These are phyloP conservation scores for Kuraishia borneana DNA, from an alignment of 805 yeast species.

Conservation along the genomic window DNA sequence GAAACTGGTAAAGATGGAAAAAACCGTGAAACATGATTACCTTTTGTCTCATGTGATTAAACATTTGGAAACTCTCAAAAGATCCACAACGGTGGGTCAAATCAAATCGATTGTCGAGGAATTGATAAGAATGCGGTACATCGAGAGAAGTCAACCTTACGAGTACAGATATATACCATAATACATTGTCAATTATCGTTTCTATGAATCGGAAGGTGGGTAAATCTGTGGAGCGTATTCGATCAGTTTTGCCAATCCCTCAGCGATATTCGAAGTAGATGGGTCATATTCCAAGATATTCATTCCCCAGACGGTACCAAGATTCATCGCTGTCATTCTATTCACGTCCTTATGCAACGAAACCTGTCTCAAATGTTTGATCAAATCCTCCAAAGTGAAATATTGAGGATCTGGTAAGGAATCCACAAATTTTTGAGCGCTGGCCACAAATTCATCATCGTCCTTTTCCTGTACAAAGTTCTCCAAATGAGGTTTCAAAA, in stretches of 20 bases:
- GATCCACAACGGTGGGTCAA: no score
- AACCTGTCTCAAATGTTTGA: slow-evolving; percentile 71
- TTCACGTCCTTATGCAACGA: slow-evolving; percentile 50
- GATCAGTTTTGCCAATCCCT: background rate
- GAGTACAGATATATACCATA: background rate
- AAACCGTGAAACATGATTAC: background rate
- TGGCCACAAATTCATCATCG: background rate
- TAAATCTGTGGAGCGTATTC: background rate
- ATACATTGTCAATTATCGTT: no score
- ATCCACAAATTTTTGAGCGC: background rate
- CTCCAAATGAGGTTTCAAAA: slow-evolving; percentile 1
- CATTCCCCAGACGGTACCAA: slow-evolving; percentile 95
- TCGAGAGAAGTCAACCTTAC: background rate
- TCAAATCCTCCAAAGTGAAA: slow-evolving; percentile 75
- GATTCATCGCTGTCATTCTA: slow-evolving; percentile 71
- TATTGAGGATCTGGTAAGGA: slow-evolving; percentile 77
- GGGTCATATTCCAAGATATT: slow-evolving; percentile 61
- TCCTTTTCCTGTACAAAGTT: background rate
- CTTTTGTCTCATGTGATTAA: no score
- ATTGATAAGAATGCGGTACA: no score
- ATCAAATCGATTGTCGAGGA: no score
- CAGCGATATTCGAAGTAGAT: slow-evolving; percentile 37
- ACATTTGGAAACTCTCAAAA: no score
- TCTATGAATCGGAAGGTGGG: background rate
- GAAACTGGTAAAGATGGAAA: background rate